Conservation (phyloP, 257 asterid genomes). For the Coffea eugenioides region DNA sequence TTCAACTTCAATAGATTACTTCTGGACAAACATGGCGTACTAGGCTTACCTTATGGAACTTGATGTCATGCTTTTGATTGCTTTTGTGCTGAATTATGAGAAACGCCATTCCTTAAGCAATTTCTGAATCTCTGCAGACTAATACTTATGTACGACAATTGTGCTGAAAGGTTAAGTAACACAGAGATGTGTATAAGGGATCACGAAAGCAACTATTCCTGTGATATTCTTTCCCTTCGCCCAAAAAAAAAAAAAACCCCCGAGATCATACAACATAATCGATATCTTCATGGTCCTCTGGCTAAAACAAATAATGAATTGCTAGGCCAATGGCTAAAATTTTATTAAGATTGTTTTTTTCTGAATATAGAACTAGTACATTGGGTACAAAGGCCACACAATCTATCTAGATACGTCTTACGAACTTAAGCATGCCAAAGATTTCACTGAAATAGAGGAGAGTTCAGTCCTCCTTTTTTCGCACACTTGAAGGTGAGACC, state of each 20-base stretch:
- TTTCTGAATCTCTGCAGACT: too few relatives aligned
- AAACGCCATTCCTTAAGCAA: too few relatives aligned
- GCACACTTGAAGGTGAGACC: constrained; percentile 21
- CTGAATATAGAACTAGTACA: background rate
- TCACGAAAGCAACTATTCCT: background rate
- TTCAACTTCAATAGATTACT: too few relatives aligned
- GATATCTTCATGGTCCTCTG: background rate
- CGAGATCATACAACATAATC: background rate
- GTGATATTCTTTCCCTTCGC: background rate
- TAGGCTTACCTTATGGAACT: too few relatives aligned
- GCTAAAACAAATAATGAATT: background rate
- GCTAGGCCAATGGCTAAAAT: background rate
- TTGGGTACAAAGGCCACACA: background rate
- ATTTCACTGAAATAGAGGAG: background rate
- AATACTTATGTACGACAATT: too few relatives aligned
- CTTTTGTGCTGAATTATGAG: too few relatives aligned
- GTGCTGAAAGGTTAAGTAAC: too few relatives aligned
- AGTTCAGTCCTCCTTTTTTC: background rate
- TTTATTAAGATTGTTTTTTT: background rate
- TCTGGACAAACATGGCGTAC: too few relatives aligned
- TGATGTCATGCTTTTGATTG: too few relatives aligned
- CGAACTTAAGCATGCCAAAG: background rate
- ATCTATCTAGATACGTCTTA: background rate
- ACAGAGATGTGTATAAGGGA: too few relatives aligned
- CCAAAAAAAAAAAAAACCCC: background rate